Base-by-base conservation (phyloP, 495 filamentous ascomycete genomes). In the Massariosphaeria phaeospora region DNA sequence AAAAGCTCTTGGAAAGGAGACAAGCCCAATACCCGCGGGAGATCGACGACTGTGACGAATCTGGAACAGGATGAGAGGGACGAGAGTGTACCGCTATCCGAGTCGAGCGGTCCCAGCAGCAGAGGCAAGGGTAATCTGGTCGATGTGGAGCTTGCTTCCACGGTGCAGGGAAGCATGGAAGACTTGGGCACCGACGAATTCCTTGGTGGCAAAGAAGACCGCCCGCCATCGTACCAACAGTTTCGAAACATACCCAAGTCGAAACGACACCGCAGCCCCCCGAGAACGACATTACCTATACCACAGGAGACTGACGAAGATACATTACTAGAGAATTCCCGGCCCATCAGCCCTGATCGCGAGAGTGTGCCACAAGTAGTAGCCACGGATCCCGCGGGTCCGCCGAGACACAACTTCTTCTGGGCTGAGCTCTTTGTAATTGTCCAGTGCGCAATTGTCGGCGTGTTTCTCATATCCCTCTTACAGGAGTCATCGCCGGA, bases 401-500 rank as follows among this genome's bases (percentile, higher is more conserved):
- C 79, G 9, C 77, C 79, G 17, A 63, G 69, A n/a, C 88, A 97
- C 70, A 94, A 98, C 69, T 72, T 78, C 12, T 89, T 97, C 69
- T 98, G 93, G 79, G 87, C 85, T n/a, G 89, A 85, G 61, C 73
- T 97, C 24, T 97, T 89, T 66, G 69, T 95, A 53, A 91, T 97
- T 67, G 84, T 79, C 26, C 71, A 93, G 48, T 88, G 88, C 33
- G 82, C 85, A 20, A 70, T 97, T 31, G 81, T 97, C 63, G 83
- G 91, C 15, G 91, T 87, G 12, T 90, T 91, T 52, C 80, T 95
- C 48, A 76, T 98, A 12, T 83, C 95, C 42, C 90, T 84, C 64
- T 76, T 98, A 10, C 89, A 97, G 66, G 97, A 91, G 1, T 82
- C 84, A 8, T 65, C 79, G 0, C 85, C 86, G 0, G 70, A 73